Evolutionary conservation across 345 rosid species (phyloP).

Genomic region (Arabis hirsuta): DNA sequence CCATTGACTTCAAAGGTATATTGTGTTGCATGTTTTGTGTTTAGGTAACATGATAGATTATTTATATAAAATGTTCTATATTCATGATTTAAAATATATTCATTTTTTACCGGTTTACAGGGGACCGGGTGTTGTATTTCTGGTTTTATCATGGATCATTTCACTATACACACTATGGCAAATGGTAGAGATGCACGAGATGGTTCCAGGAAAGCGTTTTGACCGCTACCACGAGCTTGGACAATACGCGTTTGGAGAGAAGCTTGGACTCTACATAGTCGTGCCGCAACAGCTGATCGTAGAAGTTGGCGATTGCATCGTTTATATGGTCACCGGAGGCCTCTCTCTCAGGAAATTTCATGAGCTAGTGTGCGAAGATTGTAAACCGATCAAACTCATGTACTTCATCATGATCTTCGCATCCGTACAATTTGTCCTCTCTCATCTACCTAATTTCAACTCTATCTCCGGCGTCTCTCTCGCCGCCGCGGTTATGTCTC

Average conservation of each 20-base stretch:
- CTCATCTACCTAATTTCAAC: slow-evolving; percentile 85
- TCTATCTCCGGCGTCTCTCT: slow-evolving; percentile 70
- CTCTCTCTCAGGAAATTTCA: slow-evolving; percentile 64
- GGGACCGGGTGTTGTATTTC: slow-evolving; percentile 77
- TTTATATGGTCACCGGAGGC: slow-evolving; percentile 87
- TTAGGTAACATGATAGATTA: not conserved
- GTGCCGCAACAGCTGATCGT: slow-evolving; percentile 77
- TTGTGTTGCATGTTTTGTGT: not conserved
- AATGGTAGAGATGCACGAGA: slow-evolving; percentile 93
- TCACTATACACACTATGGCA: slow-evolving; percentile 84
- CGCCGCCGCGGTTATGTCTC: slow-evolving; percentile 80
- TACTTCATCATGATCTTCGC: slow-evolving; percentile 82
- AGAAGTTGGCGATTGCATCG: slow-evolving; percentile 65
- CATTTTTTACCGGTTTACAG: slow-evolving; percentile 48
- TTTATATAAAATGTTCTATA: not conserved
- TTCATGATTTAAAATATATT: too few species aligned
- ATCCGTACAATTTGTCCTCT: slow-evolving; percentile 69
- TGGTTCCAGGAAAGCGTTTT: slow-evolving; percentile 77
- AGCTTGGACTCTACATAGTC: slow-evolving; percentile 74
- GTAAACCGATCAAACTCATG: slow-evolving; percentile 56
- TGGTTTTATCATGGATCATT: slow-evolving; percentile 71
- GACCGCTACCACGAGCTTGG: slow-evolving; percentile 85
- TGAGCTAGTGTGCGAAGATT: slow-evolving; percentile 47
- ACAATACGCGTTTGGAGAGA: slow-evolving; percentile 78
- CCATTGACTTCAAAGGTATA: too few species aligned